Base-by-base conservation (phyloP, 495 filamentous ascomycete species). In the Pyrenula aspistea region DNA sequence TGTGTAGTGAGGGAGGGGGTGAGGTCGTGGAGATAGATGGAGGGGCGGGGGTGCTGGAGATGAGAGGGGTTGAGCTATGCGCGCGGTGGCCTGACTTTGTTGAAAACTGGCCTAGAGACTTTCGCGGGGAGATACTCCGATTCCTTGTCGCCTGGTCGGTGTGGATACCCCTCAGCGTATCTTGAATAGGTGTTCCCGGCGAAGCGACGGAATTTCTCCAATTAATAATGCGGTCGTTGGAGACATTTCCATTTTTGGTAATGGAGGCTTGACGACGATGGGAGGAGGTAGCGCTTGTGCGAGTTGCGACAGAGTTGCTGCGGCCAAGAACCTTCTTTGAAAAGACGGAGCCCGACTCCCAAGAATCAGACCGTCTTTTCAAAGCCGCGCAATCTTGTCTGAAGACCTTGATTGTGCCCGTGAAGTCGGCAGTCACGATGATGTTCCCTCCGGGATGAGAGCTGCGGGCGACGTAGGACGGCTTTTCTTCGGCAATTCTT, bases 381-480 rank as follows among this genome's bases (percentile, higher is more conserved):
- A 77, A 66, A 56, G 75, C 79, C 1, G 93, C 93, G 62, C 92
- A 97, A 69, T 96, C 91, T 68, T 96, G 91, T 3, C 93, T 83
- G 64, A 96, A 95, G 2, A 96, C 83, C 67, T 96, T 95, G 68
- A 99, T 94, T 48, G 81, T 78, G 54, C 93, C 93, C 8, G 80
- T 79, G 61, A 89, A 90, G 64, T 96, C 91, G 12, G 93, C 89
- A 0, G 91, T 91, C 56, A 97, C 82, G 56, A 99, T 85, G 61
- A 99, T 96, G 62, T 96, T 87, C 24, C 93, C 93, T 59, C 86
- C 87, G 2, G 75, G 77, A 65, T 99, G 94, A 19, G 72, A 76
- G 12, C 82, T 84, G 2, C 92, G 80, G 4, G 86, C 75, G 21
- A 93, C 70, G 64, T 91, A 95, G 2, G 82, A 78, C 0, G 85